phyloP scores from a whole-genome alignment of 2,329 filamentous ascomycete species.

The Kalaharituber pfeilii region DNA sequence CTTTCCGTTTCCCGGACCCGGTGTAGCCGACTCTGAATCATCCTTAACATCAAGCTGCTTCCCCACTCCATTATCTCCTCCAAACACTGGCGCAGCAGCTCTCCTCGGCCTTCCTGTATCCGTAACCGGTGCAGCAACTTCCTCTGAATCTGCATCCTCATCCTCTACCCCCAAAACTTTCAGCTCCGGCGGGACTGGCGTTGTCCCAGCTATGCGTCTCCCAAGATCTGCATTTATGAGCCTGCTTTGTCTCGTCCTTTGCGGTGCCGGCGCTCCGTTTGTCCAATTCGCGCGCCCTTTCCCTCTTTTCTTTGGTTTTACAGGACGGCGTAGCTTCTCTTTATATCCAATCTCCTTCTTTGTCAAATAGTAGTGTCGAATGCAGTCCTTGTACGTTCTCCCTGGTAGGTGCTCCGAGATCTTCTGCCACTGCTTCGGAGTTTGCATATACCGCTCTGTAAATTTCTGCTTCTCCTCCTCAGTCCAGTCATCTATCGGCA shows the following conservation, averaged over 20 bases:
- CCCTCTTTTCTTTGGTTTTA: slow-evolving; percentile 28
- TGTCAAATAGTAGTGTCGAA: slow-evolving; percentile 71
- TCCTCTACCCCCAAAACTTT: slow-evolving; percentile 22
- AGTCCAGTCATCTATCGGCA: slow-evolving; percentile 60
- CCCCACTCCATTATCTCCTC: slow-evolving; percentile 15
- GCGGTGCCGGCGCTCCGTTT: slow-evolving; percentile 4
- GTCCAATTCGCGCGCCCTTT: slow-evolving; percentile 2
- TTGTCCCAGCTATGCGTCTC: slow-evolving; percentile 9
- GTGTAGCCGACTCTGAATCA: not conserved
- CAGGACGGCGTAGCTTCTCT: slow-evolving; percentile 52
- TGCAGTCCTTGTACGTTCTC: slow-evolving; percentile 60
- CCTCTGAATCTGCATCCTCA: slow-evolving; percentile 26
- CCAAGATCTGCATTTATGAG: slow-evolving; percentile 15
- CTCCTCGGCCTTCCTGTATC: slow-evolving; percentile 35
- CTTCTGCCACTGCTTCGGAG: slow-evolving; percentile 66
- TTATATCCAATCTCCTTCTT: slow-evolving; percentile 61
- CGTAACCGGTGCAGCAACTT: slow-evolving; percentile 28
- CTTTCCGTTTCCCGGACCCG: not conserved
- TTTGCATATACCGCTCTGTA: slow-evolving; percentile 56
- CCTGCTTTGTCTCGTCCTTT: slow-evolving; percentile 16
- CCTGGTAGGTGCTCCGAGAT: slow-evolving; percentile 48
- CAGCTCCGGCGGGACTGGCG: not conserved
- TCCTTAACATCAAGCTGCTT: slow-evolving; percentile 3
- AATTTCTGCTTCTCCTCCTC: slow-evolving; percentile 52
- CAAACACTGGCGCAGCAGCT: slow-evolving; percentile 28